These are phyloP conservation scores for Aspergillus unguis DNA, from an alignment of 2,329 filamentous ascomycete species.

Conservation along the genomic window DNA sequence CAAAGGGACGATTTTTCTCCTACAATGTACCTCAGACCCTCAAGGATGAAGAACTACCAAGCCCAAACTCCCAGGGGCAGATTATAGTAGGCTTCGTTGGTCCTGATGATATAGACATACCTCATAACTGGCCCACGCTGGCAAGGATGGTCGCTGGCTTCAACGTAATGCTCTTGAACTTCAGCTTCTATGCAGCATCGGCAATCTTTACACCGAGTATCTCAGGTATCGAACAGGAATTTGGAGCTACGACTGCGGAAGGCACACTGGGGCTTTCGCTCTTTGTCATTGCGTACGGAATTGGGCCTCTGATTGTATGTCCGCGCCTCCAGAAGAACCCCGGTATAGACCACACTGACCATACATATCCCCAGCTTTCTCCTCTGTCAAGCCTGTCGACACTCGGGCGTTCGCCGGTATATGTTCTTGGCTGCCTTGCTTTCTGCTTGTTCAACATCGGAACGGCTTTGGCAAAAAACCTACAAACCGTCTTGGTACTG, in stretches of 20 bases:
- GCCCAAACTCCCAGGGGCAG: too few species aligned
- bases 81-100: too few species aligned
- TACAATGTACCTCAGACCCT: too few species aligned
- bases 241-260: slow-evolving; percentile 51
- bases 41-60: too few species aligned
- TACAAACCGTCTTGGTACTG: slow-evolving; percentile 13
- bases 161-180: slow-evolving; percentile 11
- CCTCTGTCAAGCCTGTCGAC: not conserved
- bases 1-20: too few species aligned
- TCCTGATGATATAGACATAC: too few species aligned
- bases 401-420: not conserved
- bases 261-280: slow-evolving; percentile 59
- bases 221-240: slow-evolving; percentile 51
- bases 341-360: slow-evolving; percentile 1
- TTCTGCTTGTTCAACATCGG: not conserved
- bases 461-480: not conserved
- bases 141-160: not conserved
- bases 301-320: slow-evolving; percentile 15
- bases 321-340: too few species aligned
- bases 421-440: not conserved
- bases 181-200: slow-evolving; percentile 15
- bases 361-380: not conserved
- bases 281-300: slow-evolving; percentile 57
- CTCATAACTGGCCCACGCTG: not conserved
- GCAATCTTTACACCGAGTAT: slow-evolving; percentile 49